A percentile compares a stretch with the other conserved stretches of the same genome.
Evolutionary conservation across 768 basidiomycete species (phyloP).

Genomic region (Lentinula sp.): DNA sequence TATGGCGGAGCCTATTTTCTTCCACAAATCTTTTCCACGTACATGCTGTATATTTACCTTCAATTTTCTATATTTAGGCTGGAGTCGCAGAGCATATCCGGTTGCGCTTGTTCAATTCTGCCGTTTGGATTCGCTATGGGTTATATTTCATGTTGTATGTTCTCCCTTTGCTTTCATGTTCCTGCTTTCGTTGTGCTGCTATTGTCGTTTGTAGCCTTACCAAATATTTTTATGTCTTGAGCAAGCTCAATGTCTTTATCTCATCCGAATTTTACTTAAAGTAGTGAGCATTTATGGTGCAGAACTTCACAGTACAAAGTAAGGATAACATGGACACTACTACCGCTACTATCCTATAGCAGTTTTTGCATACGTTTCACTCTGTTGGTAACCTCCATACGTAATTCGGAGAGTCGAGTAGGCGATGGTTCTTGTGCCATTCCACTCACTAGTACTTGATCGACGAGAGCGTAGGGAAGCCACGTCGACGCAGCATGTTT

Average conservation of each 20-base stretch:
- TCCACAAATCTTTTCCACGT: background rate
- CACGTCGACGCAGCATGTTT: constrained; percentile 61
- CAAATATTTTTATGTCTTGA: background rate
- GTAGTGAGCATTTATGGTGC: background rate
- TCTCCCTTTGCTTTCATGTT: background rate
- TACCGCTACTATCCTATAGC: background rate
- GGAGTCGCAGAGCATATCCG: background rate
- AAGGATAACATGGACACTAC: background rate
- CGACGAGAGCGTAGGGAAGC: constrained; percentile 80
- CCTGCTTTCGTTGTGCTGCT: background rate
- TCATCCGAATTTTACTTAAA: no score
- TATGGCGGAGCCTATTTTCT: background rate
- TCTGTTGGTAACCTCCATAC: constrained; percentile 54
- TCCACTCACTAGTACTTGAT: constrained; percentile 70
- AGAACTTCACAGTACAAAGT: no score
- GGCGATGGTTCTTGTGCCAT: constrained; percentile 46
- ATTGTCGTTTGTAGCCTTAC: background rate
- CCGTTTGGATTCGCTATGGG: background rate
- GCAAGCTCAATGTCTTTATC: background rate
- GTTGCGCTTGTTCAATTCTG: background rate
- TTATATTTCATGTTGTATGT: background rate
- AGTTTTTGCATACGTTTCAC: constrained; percentile 59
- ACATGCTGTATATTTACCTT: background rate
- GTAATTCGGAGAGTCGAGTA: constrained; percentile 43
- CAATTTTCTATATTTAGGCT: background rate